Base-by-base conservation (phyloP, 768 basidiomycete species). In the Lactifluus echinatus region DNA sequence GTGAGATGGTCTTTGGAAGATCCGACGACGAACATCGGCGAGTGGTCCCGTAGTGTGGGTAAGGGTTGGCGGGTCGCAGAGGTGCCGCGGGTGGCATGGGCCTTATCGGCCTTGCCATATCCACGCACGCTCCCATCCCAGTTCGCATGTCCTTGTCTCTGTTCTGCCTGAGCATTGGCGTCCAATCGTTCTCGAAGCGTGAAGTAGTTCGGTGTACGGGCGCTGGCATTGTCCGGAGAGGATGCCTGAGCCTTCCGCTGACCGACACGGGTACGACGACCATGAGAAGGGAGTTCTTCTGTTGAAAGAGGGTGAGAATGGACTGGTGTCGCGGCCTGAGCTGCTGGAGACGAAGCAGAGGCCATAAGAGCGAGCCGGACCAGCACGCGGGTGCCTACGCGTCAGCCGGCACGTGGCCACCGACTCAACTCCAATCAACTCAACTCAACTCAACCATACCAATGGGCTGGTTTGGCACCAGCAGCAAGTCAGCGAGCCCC, bases 291-390 rank as follows among this genome's bases (percentile, higher is more conserved):
- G 0, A 24, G 62, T 31, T 83, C 79, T 31, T 87, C 85, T 8
- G 75, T 75, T 3, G 79, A 81, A 23, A 91, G 79, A 36, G 89
- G 89, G 65, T 91, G 89, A 0, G 80, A 80, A 59, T 89, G 74
- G 21, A 85, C 84, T 23, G 82, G 81, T 6, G 79, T 84, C 37
- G 65, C 26, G 28, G 48, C 31, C 42, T 55, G 71, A 3, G 70
- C 63, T 28, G 66, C 63, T 10, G 70, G 67, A 15, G 69, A 57
- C 49, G 58, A 44, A 43, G 65, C 60, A 4, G 60, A 45, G 36
- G 68, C 63, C 57, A 62, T 62, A 42, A 44, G 50, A 60, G 50
- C 42, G 11, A 40, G 23, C n/a, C 44, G 7, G 44, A 45, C n/a
- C n/a, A 28, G 31, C 31, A 4, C 31, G 31, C 5, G 10, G 31